Evolutionary conservation across 345 rosid species (phyloP).

Genomic region (Salix udensis): DNA sequence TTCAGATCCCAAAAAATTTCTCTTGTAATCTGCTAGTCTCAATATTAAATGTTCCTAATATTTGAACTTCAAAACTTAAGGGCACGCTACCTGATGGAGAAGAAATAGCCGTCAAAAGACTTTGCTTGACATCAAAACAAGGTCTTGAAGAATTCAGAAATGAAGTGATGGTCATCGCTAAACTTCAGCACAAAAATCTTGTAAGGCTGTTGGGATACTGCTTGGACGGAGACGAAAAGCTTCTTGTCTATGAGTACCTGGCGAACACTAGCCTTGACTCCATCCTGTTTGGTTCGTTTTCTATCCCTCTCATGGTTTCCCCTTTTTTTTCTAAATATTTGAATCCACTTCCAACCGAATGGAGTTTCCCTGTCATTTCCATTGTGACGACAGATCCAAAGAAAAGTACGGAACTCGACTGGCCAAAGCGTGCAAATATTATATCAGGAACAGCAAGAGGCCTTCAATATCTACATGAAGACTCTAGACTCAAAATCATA

Average conservation of each 20-base stretch:
- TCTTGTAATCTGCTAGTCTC: too few relatives aligned
- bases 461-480: conserved; percentile 48
- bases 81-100: conserved; percentile 38
- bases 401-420: conserved; percentile 32
- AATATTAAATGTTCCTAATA: too few relatives aligned
- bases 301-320: neutral
- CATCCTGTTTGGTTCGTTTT: conserved; percentile 37
- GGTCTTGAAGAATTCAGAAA: conserved; percentile 53
- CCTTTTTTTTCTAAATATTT: too few relatives aligned
- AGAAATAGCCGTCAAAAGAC: conserved; percentile 52
- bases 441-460: conserved; percentile 43
- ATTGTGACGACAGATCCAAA: conserved; percentile 26
- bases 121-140: conserved; percentile 45
- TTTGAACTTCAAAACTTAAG: conserved; percentile 17
- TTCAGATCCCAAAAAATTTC: neutral
- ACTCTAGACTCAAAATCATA: conserved; percentile 48
- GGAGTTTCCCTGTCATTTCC: neutral
- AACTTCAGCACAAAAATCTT: conserved; percentile 56
- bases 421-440: conserved; percentile 41
- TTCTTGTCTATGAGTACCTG: conserved; percentile 45
- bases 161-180: conserved; percentile 45
- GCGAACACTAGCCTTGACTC: conserved; percentile 33
- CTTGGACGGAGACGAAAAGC: conserved; percentile 39
- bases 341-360: neutral
- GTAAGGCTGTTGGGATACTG: conserved; percentile 40